Evolutionary conservation across 2,329 filamentous ascomycete genomes (phyloP), one percentile per base, ranked within the genome.

Genomic region (Sporothrix schenckii): DNA sequence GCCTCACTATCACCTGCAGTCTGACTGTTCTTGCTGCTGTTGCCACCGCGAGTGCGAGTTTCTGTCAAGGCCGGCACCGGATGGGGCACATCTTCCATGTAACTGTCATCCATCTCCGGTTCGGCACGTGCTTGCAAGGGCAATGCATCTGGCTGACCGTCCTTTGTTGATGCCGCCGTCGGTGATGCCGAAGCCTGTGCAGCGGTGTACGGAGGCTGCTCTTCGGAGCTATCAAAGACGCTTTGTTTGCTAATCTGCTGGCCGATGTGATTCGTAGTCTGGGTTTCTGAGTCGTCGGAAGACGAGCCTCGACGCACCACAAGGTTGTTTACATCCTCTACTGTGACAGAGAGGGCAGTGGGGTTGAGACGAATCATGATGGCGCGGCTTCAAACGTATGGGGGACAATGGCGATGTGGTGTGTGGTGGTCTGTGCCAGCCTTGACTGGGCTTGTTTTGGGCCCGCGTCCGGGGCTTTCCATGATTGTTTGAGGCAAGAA

Each of bases 281-380:
- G 39, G 16, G 3, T 21, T 14, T 63, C 39, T 10, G 39, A 16
- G 10, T 63, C 58, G 11, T 14, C 41, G 2, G 58, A 44, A 47
- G 58, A 63, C 13, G 58, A 44, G 14, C 39, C 39, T 19, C 39
- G 79, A 52, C 69, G 71, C 2, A 61, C 52, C 49, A 73, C 72
- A 24, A 73, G 77, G 16, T 80, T 80, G 70, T 80, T 79, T 66
- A 83, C 79, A 73, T 84, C 83, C 14, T 79, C 75, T 72, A 80
- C 78, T 60, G 80, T 79, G 70, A 84, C 69, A 41, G 77, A 77
- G 65, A 84, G 78, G 4, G 77, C 75, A 1, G 82, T 83, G 21
- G 80, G 79, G 34, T 74, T 72, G 69, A 82, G 77, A 66, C 82
- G 81, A 34, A 84, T 73, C 82, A 84, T 84, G 11, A 16, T 65